A percentile compares a stretch with the other conserved stretches of the same genome.
Evolutionary conservation across 177 flowering plant genomes (phyloP).

Genomic region (Vitis hybrid): DNA sequence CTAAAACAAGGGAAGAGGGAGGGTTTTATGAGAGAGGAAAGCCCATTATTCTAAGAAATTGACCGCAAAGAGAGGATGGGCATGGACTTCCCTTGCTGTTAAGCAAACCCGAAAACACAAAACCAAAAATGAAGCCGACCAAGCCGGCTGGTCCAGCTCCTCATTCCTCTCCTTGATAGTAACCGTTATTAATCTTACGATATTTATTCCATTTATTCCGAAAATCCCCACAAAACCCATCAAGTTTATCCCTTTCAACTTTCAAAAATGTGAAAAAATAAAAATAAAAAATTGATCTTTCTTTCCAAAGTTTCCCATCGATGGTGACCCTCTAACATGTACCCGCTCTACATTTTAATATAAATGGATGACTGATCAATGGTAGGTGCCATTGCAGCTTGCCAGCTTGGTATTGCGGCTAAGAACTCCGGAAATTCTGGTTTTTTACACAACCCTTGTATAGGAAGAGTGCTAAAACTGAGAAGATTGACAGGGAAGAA

Average conservation of each 20-base stretch:
- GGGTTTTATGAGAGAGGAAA: constrained; percentile 18
- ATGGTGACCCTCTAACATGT: not conserved
- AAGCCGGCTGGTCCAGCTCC: constrained; percentile 35
- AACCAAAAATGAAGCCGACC: constrained; percentile 31
- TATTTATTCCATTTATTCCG: not conserved
- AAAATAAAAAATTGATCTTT: not conserved
- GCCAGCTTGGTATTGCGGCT: too few relatives aligned
- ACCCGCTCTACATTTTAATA: too few relatives aligned
- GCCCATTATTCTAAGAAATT: constrained; percentile 49
- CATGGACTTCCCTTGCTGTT: constrained; percentile 31
- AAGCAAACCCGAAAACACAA: constrained; percentile 36
- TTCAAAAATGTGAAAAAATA: not conserved
- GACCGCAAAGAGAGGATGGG: constrained; percentile 54
- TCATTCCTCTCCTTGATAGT: constrained; percentile 27
- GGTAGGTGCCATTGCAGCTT: too few relatives aligned
- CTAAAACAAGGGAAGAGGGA: not conserved
- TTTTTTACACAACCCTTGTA: not conserved
- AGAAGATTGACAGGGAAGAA: too few relatives aligned
- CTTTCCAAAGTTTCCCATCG: not conserved
- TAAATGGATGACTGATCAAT: too few relatives aligned
- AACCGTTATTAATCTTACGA: constrained; percentile 28
- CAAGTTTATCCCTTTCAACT: not conserved
- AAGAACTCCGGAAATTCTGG: not conserved
- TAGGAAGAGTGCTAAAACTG: too few relatives aligned
- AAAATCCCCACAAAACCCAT: constrained; percentile 1